Base-by-base conservation (phyloP, 1,139 yeast genomes). In the Candida labiduridarum region DNA sequence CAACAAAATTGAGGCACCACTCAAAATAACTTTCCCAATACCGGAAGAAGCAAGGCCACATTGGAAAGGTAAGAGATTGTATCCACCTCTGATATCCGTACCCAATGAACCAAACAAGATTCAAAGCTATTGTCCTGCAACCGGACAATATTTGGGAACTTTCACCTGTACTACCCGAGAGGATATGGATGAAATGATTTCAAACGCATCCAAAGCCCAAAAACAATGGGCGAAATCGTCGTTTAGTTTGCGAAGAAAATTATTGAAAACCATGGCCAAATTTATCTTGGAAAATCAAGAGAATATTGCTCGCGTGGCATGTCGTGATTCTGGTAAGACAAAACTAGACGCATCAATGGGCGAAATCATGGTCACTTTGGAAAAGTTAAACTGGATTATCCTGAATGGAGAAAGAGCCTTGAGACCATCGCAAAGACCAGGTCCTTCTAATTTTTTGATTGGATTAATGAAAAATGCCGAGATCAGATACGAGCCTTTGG, bases 281-380 rank as follows among this genome's bases (percentile, higher is more conserved):
- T 92, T 78, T 65, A 83, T 94, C 47, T 68, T 88, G 49, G 86
- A 85, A 48, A 86, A 94, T 66, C 99, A 94, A 66, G 94, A 87
- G 49, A 84, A 85, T 48, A 82, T 94, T 46, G 96, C 96, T 3
- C 76, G 96, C 46, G 87, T 94, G 8, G 97, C 98, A 0, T 94
- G 98, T 67, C 79, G 98, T 59, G 99, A 94, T 64, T 87, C 96
- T 29, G 99, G 99, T 34, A 94, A 94, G 66, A 92, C 99, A 2
- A 85, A 88, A 84, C 75, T 94, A 43, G 98, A 94, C 71, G 98
- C 99, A 2, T 86, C 94, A 51, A 85, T 94, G 87, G 99, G 99
- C 43, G 99, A 94, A 65, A 85, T 87, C 39, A 80, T 94, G 82
- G 98, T 91, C 10, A 92, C 98, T 0, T 75, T 92, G 57, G 99